phyloP scores from a whole-genome alignment of 768 basidiomycete genomes.

The Serendipita sp. region DNA sequence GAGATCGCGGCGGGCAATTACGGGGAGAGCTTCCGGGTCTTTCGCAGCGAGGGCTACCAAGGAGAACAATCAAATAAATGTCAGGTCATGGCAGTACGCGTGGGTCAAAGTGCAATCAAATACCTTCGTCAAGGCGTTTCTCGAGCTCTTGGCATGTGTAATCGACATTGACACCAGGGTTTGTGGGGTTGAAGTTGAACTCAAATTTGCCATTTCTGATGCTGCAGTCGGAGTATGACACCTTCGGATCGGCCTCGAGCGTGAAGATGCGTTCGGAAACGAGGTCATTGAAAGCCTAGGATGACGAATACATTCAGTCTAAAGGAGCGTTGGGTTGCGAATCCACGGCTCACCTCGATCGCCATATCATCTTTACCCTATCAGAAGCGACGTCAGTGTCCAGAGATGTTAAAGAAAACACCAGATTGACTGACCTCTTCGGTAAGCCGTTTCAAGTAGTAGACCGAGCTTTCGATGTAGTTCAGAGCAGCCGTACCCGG shows the following conservation, averaged over 20 bases:
- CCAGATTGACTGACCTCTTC: not conserved
- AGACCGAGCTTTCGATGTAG: not conserved
- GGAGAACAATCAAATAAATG: not conserved
- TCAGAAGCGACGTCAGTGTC: not conserved
- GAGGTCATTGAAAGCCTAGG: constrained; percentile 1
- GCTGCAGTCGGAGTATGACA: not conserved
- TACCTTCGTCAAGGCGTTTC: not conserved
- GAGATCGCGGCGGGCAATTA: not conserved
- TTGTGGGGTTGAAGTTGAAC: not conserved
- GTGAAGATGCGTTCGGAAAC: not conserved
- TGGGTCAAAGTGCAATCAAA: not conserved
- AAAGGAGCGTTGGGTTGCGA: no score
- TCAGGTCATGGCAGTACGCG: not conserved
- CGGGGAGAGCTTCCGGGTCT: not conserved
- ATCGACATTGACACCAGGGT: not conserved
- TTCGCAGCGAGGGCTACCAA: not conserved
- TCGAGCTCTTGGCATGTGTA: not conserved
- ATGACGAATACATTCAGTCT: no score
- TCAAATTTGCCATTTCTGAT: not conserved
- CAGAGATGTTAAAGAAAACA: no score
- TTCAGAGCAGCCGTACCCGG: not conserved
- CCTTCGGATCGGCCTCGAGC: not conserved
- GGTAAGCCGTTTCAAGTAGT: not conserved
- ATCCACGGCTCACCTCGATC: not conserved
- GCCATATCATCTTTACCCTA: not conserved